Percentiles rank a stretch among this genome's conserved stretches.
These are phyloP conservation scores for Chlorociboria aeruginascens DNA, from an alignment of 495 filamentous ascomycete genomes.

Conservation along the genomic window DNA sequence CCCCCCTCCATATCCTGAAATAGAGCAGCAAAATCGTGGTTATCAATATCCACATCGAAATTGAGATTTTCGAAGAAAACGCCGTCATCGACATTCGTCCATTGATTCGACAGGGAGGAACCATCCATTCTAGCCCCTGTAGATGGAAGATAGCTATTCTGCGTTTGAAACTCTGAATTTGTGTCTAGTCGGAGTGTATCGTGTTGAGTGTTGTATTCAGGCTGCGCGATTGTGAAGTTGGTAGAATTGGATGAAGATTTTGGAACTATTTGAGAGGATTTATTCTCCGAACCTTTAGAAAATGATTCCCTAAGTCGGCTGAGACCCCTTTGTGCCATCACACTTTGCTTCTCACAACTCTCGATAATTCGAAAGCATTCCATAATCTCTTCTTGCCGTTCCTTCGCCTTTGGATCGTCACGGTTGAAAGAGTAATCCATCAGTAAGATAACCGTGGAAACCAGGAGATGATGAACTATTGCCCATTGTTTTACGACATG, in stretches of 20 bases:
- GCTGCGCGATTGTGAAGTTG: background rate
- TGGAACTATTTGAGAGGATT: background rate
- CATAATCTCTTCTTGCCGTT: slow-evolving; percentile 8
- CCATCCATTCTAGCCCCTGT: background rate
- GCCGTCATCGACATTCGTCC: background rate
- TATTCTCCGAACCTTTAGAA: background rate
- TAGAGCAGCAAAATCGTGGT: slow-evolving; percentile 3
- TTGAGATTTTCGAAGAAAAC: slow-evolving; percentile 1
- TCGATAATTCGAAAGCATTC: slow-evolving; percentile 9
- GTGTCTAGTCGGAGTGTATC: background rate
- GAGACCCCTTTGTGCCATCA: slow-evolving; percentile 4
- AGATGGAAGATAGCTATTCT: background rate
- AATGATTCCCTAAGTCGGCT: slow-evolving; percentile 1
- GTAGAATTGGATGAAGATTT: background rate
- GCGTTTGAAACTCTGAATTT: background rate
- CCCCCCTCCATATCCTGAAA: slow-evolving; percentile 1
- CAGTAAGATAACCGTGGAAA: slow-evolving; percentile 2
- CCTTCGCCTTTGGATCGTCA: slow-evolving; percentile 6
- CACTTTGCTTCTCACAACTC: background rate
- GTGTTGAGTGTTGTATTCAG: too few species aligned
- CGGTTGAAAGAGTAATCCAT: slow-evolving; percentile 14
- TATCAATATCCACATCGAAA: slow-evolving; percentile 1
- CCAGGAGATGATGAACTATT: slow-evolving; percentile 10
- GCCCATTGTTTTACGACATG: slow-evolving; percentile 4
- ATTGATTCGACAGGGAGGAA: background rate